Conservation (phyloP, 768 basidiomycete species). For the Termitomyces sp. region DNA sequence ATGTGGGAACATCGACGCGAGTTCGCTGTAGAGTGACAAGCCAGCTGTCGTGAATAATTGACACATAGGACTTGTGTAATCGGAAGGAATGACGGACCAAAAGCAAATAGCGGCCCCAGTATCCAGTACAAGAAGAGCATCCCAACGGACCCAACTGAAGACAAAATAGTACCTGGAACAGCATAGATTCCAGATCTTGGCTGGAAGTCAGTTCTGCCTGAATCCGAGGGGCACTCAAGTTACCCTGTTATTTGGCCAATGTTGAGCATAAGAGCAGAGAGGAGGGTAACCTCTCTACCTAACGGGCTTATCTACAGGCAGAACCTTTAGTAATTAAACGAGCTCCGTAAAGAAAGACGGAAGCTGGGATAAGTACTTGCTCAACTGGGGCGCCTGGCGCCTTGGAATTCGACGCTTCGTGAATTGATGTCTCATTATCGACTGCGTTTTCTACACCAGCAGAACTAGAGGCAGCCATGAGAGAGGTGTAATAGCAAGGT, state of each 20-base stretch:
- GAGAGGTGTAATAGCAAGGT: neutral
- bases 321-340: no score
- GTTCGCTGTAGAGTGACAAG: conserved; percentile 36
- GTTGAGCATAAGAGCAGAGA: conserved; percentile 33
- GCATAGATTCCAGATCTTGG: conserved; percentile 34
- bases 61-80: neutral
- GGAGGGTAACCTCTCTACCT: conserved; percentile 28
- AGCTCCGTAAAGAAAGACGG: no score
- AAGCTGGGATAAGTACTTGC: conserved; percentile 14
- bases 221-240: neutral
- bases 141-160: conserved; percentile 33
- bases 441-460: neutral
- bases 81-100: conserved; percentile 18
- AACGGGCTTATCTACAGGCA: conserved; percentile 22
- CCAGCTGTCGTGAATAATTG: conserved; percentile 21
- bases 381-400: conserved; percentile 22
- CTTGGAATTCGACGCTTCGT: neutral
- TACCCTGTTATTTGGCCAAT: conserved; percentile 24
- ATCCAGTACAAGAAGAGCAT: conserved; percentile 28
- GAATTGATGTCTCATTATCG: neutral
- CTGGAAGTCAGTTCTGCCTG: neutral
- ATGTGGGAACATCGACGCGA: conserved; percentile 44
- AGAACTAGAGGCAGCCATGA: neutral
- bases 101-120: conserved; percentile 28
- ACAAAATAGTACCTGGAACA: conserved; percentile 29